Base-by-base conservation (phyloP, 169 alveolate species). In the Ichthyophthirius multifiliis region DNA sequence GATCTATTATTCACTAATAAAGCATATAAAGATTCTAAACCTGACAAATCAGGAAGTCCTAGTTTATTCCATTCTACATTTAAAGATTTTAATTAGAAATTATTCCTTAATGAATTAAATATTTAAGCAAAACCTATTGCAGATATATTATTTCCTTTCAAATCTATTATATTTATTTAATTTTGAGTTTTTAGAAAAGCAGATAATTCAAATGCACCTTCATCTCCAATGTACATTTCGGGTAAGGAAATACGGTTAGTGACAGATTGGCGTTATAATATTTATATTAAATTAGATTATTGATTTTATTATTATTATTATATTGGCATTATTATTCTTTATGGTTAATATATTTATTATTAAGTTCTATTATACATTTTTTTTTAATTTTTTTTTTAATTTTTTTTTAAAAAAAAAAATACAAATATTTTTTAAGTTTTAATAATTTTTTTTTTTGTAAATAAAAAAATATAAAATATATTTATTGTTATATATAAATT, bases 181-280 rank as follows among this genome's bases (percentile, higher is more conserved):
- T 34, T 16, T 27, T 55, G 31, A 18, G 43, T 39, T 55, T 55
- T 55, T 55, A 55, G 31, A 10, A 55, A 55, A 20, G 71, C 71
- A 55, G 71, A 34, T 55, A 55, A 23, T 55, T 55, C 4, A 15
- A 16, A 20, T 27, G 83, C 83, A 5, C 83, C 83, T 64, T 48
- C 43, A 63, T 76, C 83, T 2, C 83, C 83, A 76, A 76, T 76
- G 18, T 76, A 76, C 83, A 76, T 76, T 31, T 76, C 83, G 31
- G 65, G 65, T 37, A 76, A 37, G 16, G 83, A 62, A 10, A 76
- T 65, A 48, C 83, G 44, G 7, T 73, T 73, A 37, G 83, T 62
- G n/a, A 65, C 76, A 20, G 75, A 41, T 30, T 76, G 47, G 35
- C 74, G 48, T 76, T 76, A 43, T 12, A 76, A 32, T 18, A 76